Evolutionary conservation across 768 basidiomycete genomes (phyloP), one percentile per base, ranked within the genome.

Genomic region (Rhizopogon rudus): DNA sequence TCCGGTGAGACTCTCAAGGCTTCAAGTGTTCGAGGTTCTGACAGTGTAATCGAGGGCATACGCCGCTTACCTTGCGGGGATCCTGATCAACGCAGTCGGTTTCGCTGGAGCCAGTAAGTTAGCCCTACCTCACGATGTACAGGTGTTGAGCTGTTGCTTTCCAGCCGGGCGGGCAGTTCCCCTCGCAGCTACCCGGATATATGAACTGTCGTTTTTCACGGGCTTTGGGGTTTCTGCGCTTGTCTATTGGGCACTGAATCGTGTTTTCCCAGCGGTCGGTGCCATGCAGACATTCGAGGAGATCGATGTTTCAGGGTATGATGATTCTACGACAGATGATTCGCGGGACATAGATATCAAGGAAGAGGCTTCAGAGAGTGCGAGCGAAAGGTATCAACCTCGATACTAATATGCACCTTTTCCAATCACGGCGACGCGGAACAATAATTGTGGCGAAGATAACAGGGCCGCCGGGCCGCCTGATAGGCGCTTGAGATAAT

Each of bases 61-160:
- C 58, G 77, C 77, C 0, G 83, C 84, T 1, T 88, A 89, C 65
- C 75, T 87, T 55, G 64, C 83, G 41, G 89, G 91, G n/a, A 89
- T 93, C 57, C 74, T 88, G 6, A 86, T 92, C 68, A 93, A 93
- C 67, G 83, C 90, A 13, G 84, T 89, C 39, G 91, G 88, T 8
- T 93, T 93, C 59, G 85, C 83, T 10, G 87, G 88, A 51, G 86
- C 87, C 17, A 85, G 84, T 81, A 62, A 58, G 81, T 75, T 17
- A 25, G 35, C 54, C 22, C 39, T 22, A 10, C 20, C 14, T 25
- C 35, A 5, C 9, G 14, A 37, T 49, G 35, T 5, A 29, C 14
- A 1, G 8, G 25, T 37, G 35, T 14, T 49, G 33, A 49, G 3
- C 14, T 37, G 14, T 20, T 37, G 2, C 22, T 51, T 16, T 42